Conservation (phyloP, 176 grass and related monocot genomes). For the Cenchrus americanus region DNA sequence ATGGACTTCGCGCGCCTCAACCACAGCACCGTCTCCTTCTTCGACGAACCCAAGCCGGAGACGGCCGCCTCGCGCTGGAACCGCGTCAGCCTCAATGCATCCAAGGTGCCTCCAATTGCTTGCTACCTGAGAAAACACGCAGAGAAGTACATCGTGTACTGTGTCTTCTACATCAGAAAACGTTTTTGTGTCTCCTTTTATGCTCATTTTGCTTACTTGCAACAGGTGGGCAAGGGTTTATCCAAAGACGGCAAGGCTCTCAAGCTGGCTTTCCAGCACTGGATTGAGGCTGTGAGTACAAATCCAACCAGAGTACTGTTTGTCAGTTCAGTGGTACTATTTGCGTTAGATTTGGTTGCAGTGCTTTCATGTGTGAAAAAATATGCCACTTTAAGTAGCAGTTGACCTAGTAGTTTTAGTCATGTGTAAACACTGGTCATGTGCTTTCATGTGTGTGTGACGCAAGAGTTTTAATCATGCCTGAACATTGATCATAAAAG, state of each 20-base stretch:
- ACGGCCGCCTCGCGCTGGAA: conserved; percentile 79
- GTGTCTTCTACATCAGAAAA: no score
- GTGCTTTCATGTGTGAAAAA: not conserved
- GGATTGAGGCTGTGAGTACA: conserved; percentile 74
- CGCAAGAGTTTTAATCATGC: conserved; percentile 12
- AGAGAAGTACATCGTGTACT: no score
- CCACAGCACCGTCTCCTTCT: conserved; percentile 86
- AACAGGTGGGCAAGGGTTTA: conserved; percentile 67
- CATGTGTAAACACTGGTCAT: conserved; percentile 25
- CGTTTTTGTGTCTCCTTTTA: not conserved
- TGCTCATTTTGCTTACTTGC: not conserved
- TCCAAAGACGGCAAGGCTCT: conserved; percentile 54
- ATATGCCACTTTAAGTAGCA: not conserved
- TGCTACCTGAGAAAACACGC: not conserved
- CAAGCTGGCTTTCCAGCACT: conserved; percentile 75
- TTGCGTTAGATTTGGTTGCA: not conserved
- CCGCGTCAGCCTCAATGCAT: conserved; percentile 79
- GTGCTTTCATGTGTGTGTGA: conserved; percentile 1
- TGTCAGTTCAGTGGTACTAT: not conserved
- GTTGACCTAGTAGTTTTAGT: conserved; percentile 35
- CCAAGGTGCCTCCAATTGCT: conserved; percentile 52
- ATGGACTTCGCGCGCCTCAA: conserved; percentile 69
- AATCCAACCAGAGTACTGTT: not conserved
- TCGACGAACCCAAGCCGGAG: conserved; percentile 67
- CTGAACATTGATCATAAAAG: conserved; percentile 34